Percentiles rank a stretch among this genome's conserved stretches.
Conservation (phyloP, 2,329 filamentous ascomycete species). For the Beauveria sp. region DNA sequence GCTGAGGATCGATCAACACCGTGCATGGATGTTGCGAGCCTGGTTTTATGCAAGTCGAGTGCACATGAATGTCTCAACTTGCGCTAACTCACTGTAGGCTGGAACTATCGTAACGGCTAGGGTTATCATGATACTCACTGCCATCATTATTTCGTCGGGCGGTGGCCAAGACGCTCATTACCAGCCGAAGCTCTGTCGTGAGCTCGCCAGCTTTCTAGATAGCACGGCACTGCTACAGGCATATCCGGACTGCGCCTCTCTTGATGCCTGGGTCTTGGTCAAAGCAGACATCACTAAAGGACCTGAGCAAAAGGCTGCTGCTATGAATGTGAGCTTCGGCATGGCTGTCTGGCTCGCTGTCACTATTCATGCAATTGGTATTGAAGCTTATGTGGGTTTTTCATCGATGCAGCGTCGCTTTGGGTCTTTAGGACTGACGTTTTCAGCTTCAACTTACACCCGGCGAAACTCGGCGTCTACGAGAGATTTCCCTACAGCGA, state of each 20-base stretch:
- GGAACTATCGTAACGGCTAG: conserved; percentile 42
- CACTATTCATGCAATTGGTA: conserved; percentile 38
- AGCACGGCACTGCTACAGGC: conserved; percentile 17
- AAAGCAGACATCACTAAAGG: conserved; percentile 23
- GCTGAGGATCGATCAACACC: conserved; percentile 53
- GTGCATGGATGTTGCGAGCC: conserved; percentile 53
- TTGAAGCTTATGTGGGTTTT: conserved; percentile 39
- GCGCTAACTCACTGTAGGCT: conserved; percentile 21
- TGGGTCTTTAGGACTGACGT: background rate
- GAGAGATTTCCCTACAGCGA: conserved; percentile 45
- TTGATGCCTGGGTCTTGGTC: conserved; percentile 26
- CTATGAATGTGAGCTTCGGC: conserved; percentile 40
- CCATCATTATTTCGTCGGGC: conserved; percentile 27
- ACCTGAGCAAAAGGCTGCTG: conserved; percentile 27
- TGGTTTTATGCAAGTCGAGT: conserved; percentile 33
- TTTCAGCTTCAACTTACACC: conserved; percentile 43
- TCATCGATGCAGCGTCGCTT: too few relatives aligned
- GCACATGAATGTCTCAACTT: too few relatives aligned
- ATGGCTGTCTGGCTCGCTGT: conserved; percentile 44
- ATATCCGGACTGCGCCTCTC: conserved; percentile 37
- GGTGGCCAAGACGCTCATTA: conserved; percentile 16
- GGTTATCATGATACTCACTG: conserved; percentile 35
- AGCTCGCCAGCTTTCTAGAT: conserved; percentile 33
- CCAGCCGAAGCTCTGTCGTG: conserved; percentile 32
- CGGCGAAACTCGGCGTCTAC: conserved; percentile 42